phyloP scores from a whole-genome alignment of 2,329 filamentous ascomycete species.

The Verticillium longisporum region DNA sequence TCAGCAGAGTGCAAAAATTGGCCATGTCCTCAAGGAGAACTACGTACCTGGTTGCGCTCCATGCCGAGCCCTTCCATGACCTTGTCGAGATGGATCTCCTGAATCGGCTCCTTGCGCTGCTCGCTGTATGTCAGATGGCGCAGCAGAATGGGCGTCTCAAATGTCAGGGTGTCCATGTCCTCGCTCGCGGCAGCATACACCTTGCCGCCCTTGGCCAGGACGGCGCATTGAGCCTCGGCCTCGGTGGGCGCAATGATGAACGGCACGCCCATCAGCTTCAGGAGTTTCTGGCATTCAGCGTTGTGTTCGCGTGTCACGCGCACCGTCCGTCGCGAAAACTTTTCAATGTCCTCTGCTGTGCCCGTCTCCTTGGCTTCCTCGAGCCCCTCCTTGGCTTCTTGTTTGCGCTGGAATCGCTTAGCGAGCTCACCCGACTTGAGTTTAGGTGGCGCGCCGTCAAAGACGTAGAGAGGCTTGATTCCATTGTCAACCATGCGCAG shows the following conservation, averaged over 20 bases:
- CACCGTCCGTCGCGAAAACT: conserved; percentile 90
- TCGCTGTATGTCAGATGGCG: conserved; percentile 95
- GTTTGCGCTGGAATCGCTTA: conserved; percentile 91
- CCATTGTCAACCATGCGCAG: conserved; percentile 97
- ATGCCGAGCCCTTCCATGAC: conserved; percentile 82
- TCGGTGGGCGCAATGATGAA: conserved; percentile 95
- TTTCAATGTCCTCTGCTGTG: conserved; percentile 94
- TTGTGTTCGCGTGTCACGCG: conserved; percentile 96
- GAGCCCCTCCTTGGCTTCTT: conserved; percentile 80
- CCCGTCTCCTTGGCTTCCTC: conserved; percentile 97
- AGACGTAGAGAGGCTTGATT: conserved; percentile 97
- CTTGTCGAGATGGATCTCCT: conserved; percentile 84
- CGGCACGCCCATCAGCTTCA: conserved; percentile 94
- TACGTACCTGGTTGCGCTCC: conserved; percentile 73
- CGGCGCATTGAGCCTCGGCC: conserved; percentile 93
- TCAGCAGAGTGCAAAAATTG: not conserved
- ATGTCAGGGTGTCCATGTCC: conserved; percentile 98
- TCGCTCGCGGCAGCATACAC: conserved; percentile 95
- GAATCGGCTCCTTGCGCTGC: conserved; percentile 94
- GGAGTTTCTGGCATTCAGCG: conserved; percentile 80
- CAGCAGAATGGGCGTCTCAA: conserved; percentile 83
- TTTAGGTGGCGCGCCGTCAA: conserved; percentile 93
- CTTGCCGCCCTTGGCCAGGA: conserved; percentile 81
- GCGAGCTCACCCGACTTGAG: conserved; percentile 96
- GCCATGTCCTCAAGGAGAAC: no score